Evolutionary conservation across 2,329 filamentous ascomycete species (phyloP), one percentile per base, ranked within the genome.

Genomic region (Aspergillus hortae): DNA sequence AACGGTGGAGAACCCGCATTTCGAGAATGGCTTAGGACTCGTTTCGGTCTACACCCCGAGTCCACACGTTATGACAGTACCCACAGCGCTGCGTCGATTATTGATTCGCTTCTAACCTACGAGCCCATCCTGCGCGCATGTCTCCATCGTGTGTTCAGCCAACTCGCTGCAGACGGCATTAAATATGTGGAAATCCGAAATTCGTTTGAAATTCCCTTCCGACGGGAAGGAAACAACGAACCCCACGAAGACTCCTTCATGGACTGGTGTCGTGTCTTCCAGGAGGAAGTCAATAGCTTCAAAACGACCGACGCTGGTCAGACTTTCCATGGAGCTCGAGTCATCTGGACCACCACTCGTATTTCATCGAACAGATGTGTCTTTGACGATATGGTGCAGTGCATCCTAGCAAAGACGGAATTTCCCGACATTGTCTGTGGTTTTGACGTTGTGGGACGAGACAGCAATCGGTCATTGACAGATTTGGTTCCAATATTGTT

Each of bases 371-470:
- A 86, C 14, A 83, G 85, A 44, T 70, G 76, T 12, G 83, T 96
- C 44, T 77, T 91, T 17, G 81, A 91, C 57, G 84, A 84, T 69
- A 96, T 96, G 92, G 88, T 92, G 66, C 76, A 88, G 57, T 96
- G 92, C 71, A 90, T 97, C 61, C 79, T 82, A 4, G 86, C 89
- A 61, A 96, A 96, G 72, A 75, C 88, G 49, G 80, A 82, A 30
- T 92, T 87, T 67, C 90, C 92, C 0, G 79, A 91, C 46, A 78
- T 95, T 6, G 84, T 96, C 61, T 85, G 88, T 23, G 92, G 92
- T 10, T 96, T 90, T 71, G 92, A 97, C 70, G 74, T 96, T 9
- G 91, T 96, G 4, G 92, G 90, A 0, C 88, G 92, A 69, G 92
- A 96, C 75, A 89, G 80, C 1, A 92, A 91, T 1, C 82, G 89